Evolutionary conservation across 768 basidiomycete species (phyloP).

Genomic region (Pleurotus giganteus): DNA sequence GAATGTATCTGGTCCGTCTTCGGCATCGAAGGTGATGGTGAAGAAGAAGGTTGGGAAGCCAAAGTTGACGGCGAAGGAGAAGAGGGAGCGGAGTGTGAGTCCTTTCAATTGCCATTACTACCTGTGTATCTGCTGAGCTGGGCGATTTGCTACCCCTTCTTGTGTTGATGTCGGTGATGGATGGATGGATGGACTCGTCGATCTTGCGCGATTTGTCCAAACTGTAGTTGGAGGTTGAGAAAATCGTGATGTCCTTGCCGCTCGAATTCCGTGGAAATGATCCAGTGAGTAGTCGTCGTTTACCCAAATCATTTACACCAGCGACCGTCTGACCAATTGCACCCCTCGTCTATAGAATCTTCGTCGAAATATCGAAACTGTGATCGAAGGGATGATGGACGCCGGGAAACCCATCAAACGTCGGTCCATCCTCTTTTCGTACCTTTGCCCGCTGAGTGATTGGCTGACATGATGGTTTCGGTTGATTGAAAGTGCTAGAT

Average conservation of each 20-base stretch:
- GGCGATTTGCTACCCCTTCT: too few species aligned
- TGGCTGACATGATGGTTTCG: not conserved
- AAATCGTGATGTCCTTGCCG: conserved; percentile 72
- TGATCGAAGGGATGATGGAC: conserved; percentile 77
- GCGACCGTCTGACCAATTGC: conserved; percentile 5
- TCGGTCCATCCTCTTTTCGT: conserved; percentile 28
- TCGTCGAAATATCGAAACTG: conserved; percentile 74
- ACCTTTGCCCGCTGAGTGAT: not conserved
- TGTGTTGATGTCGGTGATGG: too few species aligned
- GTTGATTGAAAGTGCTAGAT: conserved; percentile 84
- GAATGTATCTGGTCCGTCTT: conserved; percentile 32
- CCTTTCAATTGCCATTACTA: too few species aligned
- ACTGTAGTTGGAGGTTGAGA: conserved; percentile 58
- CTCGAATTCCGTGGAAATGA: conserved; percentile 90
- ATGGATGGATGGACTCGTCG: too few species aligned
- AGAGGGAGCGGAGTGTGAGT: conserved; percentile 74
- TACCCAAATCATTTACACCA: not conserved
- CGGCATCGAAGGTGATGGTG: conserved; percentile 16
- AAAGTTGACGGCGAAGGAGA: conserved; percentile 76
- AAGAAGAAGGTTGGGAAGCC: conserved; percentile 64
- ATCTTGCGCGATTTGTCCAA: not conserved
- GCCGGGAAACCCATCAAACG: conserved; percentile 57
- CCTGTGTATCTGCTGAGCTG: too few species aligned
- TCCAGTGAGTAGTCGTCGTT: conserved; percentile 51
- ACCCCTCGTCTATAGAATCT: conserved; percentile 46